Evolutionary conservation across 2,329 filamentous ascomycete species (phyloP), one percentile per base, ranked within the genome.

Genomic region (Fusarium sacchari): DNA sequence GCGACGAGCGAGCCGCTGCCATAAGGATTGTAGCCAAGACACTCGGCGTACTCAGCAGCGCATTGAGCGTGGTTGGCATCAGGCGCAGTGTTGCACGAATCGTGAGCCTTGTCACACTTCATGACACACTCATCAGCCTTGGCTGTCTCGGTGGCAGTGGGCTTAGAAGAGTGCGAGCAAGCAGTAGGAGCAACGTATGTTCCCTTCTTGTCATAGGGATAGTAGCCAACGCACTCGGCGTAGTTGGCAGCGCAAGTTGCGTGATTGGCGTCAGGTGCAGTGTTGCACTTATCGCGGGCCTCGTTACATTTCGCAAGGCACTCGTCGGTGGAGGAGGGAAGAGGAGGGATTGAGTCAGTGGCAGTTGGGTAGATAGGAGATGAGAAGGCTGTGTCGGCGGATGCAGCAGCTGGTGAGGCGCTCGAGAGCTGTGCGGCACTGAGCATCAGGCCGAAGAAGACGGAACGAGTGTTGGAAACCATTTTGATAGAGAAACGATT

Each of bases 381-480:
- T 18, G 26, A 20, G 6, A 69, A 30, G 4, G 56, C 57, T 11
- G 32, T 36, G 13, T 34, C n/a, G 6, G 57, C n/a, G 6, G 57
- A 26, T 2, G 57, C n/a, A 13, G 57, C 55, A 12, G 64, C 30
- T 10, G 64, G 37, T 4, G 57, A 24, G 9, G 66, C 66, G 12
- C 22, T 68, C 5, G 49, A 55, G 28, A 69, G 42, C 18, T 69
- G 64, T 8, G 49, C 66, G 5, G 66, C 57, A 11, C 57, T 44
- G 14, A 69, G 64, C 7, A 67, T 40, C 20, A 69, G 36, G 30
- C 66, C 57, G 15, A 69, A 17, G 34, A 69, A 7, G 24, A 69
- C 6, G 18, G 66, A 69, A 63, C 66, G 64, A 37, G 66, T 69
- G 47, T 64, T 69, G 32, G 64, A 26, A 2, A 69, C 26, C 66